Evolutionary conservation across 176 grass and related monocot genomes (phyloP).

Genomic region (Hyparrhenia diplandra): DNA sequence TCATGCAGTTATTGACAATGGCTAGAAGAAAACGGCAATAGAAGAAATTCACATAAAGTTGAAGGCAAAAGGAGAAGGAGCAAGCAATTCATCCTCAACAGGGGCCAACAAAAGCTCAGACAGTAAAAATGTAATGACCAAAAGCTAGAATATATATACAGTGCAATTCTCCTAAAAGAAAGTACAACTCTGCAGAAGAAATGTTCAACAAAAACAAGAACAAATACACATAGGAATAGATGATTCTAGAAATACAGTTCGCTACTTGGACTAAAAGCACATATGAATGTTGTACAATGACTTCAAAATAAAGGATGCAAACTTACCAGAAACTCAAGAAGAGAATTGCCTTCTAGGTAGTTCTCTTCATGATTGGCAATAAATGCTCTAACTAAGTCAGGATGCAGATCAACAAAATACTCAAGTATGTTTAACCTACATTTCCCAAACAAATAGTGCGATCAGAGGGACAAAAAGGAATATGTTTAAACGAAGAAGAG

Average conservation of each 20-base stretch:
- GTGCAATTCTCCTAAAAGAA: not conserved
- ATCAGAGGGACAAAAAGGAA: slow-evolving; percentile 15
- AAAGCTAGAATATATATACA: not conserved
- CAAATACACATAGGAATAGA: not conserved
- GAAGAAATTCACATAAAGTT: slow-evolving; percentile 8
- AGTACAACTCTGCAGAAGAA: not conserved
- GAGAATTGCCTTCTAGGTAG: slow-evolving; percentile 57
- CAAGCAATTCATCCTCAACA: not conserved
- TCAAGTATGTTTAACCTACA: slow-evolving; percentile 78
- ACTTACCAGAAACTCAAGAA: slow-evolving; percentile 83
- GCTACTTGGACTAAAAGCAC: slow-evolving; percentile 12
- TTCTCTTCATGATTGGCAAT: no score
- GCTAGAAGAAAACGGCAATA: slow-evolving; percentile 19
- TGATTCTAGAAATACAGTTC: not conserved
- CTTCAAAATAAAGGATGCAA: slow-evolving; percentile 13
- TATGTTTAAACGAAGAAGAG: slow-evolving; percentile 18
- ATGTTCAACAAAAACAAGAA: not conserved
- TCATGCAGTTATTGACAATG: slow-evolving; percentile 10
- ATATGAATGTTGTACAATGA: not conserved
- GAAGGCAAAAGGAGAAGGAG: not conserved
- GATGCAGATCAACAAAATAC: slow-evolving; percentile 71
- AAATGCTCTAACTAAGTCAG: no score
- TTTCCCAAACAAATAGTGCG: slow-evolving; percentile 19
- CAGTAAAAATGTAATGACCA: not conserved
- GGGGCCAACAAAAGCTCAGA: not conserved